Percentiles rank a stretch among this genome's conserved stretches.
These are phyloP conservation scores for Ophiostoma populinum DNA, from an alignment of 2,329 filamentous ascomycete species.

Conservation along the genomic window DNA sequence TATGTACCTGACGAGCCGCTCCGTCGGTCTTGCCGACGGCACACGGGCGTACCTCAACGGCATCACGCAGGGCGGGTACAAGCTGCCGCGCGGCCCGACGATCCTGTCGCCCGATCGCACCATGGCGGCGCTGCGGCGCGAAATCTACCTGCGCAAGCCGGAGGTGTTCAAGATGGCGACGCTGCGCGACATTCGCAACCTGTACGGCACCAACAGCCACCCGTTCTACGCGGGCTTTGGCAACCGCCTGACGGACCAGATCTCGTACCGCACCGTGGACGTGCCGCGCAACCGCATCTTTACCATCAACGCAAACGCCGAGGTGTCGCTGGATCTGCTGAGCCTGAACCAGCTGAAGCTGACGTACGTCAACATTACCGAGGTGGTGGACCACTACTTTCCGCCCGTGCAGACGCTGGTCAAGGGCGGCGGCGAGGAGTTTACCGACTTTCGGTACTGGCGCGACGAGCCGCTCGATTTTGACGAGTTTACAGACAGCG, in stretches of 20 bases:
- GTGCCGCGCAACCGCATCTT: slow-evolving; percentile 91
- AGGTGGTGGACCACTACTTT: slow-evolving; percentile 96
- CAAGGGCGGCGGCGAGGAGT: slow-evolving; percentile 80
- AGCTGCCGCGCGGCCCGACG: slow-evolving; percentile 74
- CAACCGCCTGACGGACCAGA: slow-evolving; percentile 86
- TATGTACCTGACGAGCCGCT: slow-evolving; percentile 89
- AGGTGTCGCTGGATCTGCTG: slow-evolving; percentile 79
- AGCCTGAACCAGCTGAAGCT: slow-evolving; percentile 90
- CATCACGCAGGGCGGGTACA: slow-evolving; percentile 74
- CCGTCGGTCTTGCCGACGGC: slow-evolving; percentile 81
- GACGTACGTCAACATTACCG: slow-evolving; percentile 91
- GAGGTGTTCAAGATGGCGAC: slow-evolving; percentile 99
- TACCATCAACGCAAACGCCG: slow-evolving; percentile 90
- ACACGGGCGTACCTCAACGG: slow-evolving; percentile 82
- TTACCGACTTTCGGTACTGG: slow-evolving; percentile 97
- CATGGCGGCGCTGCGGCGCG: slow-evolving; percentile 77
- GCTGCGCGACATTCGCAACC: slow-evolving; percentile 74
- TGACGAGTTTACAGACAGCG: slow-evolving; percentile 76
- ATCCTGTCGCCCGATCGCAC: slow-evolving; percentile 92
- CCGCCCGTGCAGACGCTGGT: slow-evolving; percentile 77
- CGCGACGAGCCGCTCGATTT: slow-evolving; percentile 68
- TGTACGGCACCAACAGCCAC: slow-evolving; percentile 60
- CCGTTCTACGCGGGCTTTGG: slow-evolving; percentile 97
- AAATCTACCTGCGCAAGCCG: slow-evolving; percentile 88
- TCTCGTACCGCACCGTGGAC: slow-evolving; percentile 90